Base-by-base conservation (phyloP, 371 early-diverging fungal species). In the Circinella minor region DNA sequence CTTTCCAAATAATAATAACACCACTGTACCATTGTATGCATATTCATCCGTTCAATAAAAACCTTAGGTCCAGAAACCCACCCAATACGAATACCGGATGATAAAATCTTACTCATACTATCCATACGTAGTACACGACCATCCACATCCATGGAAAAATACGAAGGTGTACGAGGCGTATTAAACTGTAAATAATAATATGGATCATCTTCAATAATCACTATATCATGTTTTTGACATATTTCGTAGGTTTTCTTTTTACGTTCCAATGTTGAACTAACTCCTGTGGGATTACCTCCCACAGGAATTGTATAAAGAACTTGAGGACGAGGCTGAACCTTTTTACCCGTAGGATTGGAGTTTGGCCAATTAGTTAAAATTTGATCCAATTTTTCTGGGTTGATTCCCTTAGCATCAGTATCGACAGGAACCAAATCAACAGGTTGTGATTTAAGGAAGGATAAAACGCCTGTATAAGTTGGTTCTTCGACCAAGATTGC, bases 181-280 rank as follows among this genome's bases (percentile, higher is more conserved):
- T 55, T 66, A 61, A 78, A 78, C 72, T 77, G 34, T 20, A 94
- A 74, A 65, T 89, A 93, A 64, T 91, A 93, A 71, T 93, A 94
- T 9, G 95, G 93, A 70, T 94, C 95, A 68, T 94, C 95, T 79
- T 93, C 93, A 17, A 93, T 65, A 51, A 93, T 90, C 48, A 94
- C 37, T 9, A 95, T 61, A 66, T 92, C 83, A 68, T 89, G 87
- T 65, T 88, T 76, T 55, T 75, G 78, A 7, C 87, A 85, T 61
- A 94, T 78, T 39, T 79, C 80, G 69, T 92, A 93, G 8, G 93
- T 82, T 36, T 79, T 71, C 67, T 81, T 79, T 67, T 89, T 91
- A 36, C 94, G 84, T 60, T 90, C 88, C 38, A 86, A 63, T 1
- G 87, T 75, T 37, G 90, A 86, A 67, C 82, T 89, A 17, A 77